Evolutionary conservation across 148 eudicot genomes (phyloP).

Genomic region (Amaranthus palmeri): DNA sequence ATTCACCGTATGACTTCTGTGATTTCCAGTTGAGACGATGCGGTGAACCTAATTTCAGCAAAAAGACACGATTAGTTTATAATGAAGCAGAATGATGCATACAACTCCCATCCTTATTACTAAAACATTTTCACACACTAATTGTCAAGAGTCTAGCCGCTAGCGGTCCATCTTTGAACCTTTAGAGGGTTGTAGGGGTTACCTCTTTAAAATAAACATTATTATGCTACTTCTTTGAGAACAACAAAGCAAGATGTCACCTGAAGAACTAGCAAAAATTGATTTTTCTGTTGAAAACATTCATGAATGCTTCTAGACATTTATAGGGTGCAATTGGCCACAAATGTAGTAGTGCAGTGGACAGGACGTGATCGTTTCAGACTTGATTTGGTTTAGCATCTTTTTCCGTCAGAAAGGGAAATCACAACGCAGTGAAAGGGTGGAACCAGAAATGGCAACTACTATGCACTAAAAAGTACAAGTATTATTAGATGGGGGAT

Average conservation of each 20-base stretch:
- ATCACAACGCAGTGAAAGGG: neutral
- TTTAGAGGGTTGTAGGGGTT: neutral
- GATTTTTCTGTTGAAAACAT: neutral
- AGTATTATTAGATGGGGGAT: neutral
- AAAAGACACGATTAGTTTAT: neutral
- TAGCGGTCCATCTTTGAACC: neutral
- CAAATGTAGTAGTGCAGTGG: neutral
- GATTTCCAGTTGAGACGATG: neutral
- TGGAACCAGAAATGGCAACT: neutral
- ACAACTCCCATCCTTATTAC: neutral
- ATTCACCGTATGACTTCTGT: neutral
- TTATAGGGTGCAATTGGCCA: neutral
- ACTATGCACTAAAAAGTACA: neutral
- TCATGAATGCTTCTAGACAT: neutral
- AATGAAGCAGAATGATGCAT: neutral
- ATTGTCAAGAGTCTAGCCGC: no score
- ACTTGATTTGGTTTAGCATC: neutral
- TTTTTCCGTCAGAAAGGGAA: neutral
- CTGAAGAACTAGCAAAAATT: neutral
- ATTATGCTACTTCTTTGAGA: neutral
- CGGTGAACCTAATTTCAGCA: neutral
- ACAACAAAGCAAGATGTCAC: neutral
- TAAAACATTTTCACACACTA: neutral
- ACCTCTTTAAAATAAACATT: neutral
- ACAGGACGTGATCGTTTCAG: neutral